These are phyloP conservation scores for Boletus sp. DNA, from an alignment of 768 basidiomycete species.

Conservation along the genomic window DNA sequence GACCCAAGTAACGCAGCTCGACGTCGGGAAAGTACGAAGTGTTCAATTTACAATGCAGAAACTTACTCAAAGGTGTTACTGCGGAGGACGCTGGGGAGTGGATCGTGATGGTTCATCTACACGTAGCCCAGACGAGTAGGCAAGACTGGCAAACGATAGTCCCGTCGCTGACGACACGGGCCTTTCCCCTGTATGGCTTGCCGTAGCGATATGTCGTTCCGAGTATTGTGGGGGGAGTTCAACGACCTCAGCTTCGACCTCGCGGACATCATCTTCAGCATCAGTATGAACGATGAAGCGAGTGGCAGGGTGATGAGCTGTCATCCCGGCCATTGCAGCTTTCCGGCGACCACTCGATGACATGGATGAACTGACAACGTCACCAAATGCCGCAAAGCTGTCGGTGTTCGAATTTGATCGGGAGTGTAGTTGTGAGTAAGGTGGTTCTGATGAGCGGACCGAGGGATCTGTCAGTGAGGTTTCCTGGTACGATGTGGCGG, in stretches of 20 bases:
- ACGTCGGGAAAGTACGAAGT: background rate
- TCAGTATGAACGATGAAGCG: slow-evolving; percentile 71
- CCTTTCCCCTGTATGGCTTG: slow-evolving; percentile 4
- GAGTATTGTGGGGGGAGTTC: slow-evolving; percentile 79
- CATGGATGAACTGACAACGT: slow-evolving; percentile 22
- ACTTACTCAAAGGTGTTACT: slow-evolving; percentile 3
- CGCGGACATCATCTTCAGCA: slow-evolving; percentile 52
- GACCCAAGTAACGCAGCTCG: background rate
- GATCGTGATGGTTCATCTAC: slow-evolving; percentile 2
- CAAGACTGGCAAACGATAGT: slow-evolving; percentile 5
- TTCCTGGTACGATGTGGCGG: slow-evolving; percentile 1
- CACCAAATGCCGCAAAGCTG: slow-evolving; percentile 20
- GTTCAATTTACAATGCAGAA: slow-evolving; percentile 1
- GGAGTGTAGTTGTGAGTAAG: slow-evolving; percentile 13
- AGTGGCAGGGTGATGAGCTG: slow-evolving; percentile 40
- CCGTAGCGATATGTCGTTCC: slow-evolving; percentile 40
- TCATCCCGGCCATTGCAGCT: slow-evolving; percentile 51
- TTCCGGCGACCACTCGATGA: slow-evolving; percentile 49
- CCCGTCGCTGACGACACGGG: slow-evolving; percentile 13
- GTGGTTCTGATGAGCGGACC: slow-evolving; percentile 3
- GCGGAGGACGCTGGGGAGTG: slow-evolving; percentile 7
- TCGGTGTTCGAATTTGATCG: slow-evolving; percentile 20
- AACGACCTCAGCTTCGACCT: slow-evolving; percentile 51
- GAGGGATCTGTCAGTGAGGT: slow-evolving; percentile 9
- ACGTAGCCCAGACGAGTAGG: slow-evolving; percentile 13